Conservation (phyloP, 345 rosid genomes). For the Erucastrum elatum region DNA sequence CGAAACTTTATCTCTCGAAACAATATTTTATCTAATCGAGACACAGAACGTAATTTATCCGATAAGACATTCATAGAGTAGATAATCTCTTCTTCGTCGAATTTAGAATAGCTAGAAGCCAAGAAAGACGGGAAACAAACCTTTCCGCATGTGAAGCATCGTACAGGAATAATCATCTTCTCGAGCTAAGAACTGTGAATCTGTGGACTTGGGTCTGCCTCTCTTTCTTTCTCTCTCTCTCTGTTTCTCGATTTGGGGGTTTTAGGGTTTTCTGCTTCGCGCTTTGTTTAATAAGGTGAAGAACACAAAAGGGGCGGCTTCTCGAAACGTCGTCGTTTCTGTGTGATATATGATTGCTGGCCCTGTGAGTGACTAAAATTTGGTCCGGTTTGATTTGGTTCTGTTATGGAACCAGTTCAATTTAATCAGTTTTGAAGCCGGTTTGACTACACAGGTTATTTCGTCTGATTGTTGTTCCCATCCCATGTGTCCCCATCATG, state of each 20-base stretch:
- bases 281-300: conserved; percentile 2
- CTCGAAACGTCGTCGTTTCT: neutral
- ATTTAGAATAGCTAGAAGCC: conserved; percentile 1
- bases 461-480: neutral
- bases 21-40: neutral
- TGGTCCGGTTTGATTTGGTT: too few relatives aligned
- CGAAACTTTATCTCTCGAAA: conserved; percentile 11
- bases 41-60: neutral
- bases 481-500: neutral
- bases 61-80: too few relatives aligned
- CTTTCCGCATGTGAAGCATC: conserved; percentile 45
- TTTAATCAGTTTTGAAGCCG: neutral
- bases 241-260: conserved; percentile 19
- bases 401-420: neutral
- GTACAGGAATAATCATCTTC: conserved; percentile 45
- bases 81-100: neutral
- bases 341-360: too few relatives aligned
- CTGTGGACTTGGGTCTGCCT: neutral
- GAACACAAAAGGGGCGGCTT: neutral
- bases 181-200: neutral
- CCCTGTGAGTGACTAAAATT: too few relatives aligned
- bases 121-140: conserved; percentile 5
- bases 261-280: conserved; percentile 24
- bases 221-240: neutral
- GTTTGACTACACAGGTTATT: neutral